Conservation (phyloP, 306 rosid species). For the Castanea sativa region DNA sequence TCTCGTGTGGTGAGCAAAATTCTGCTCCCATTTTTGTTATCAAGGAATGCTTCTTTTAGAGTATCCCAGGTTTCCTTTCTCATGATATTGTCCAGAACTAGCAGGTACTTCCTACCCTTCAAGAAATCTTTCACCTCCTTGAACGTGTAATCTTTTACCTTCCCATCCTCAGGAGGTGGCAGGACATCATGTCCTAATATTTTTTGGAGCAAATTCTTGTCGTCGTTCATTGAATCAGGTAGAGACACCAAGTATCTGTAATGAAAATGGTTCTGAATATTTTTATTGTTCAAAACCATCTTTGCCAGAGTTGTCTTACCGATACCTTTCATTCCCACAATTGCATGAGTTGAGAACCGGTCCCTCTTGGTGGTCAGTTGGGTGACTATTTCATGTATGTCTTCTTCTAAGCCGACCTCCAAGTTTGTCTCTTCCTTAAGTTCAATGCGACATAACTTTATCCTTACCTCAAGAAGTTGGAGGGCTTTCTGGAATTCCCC, state of each 20-base stretch:
- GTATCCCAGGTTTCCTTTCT: too few relatives aligned
- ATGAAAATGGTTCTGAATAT: background rate
- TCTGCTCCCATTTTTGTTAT: too few relatives aligned
- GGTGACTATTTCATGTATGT: constrained; percentile 3
- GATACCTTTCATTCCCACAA: constrained; percentile 17
- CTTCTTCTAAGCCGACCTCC: constrained; percentile 15
- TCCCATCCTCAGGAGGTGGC: too few relatives aligned
- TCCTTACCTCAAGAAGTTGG: background rate
- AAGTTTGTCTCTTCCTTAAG: constrained; percentile 2
- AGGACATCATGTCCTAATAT: too few relatives aligned
- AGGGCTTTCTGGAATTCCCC: too few relatives aligned
- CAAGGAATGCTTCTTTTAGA: too few relatives aligned
- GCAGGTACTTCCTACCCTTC: background rate
- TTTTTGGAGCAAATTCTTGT: too few relatives aligned
- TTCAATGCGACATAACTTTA: background rate
- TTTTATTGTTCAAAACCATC: background rate
- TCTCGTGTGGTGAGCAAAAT: background rate
- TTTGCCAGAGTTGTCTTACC: constrained; percentile 27
- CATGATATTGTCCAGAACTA: constrained; percentile 11
- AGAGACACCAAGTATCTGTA: background rate
- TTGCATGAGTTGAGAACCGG: background rate
- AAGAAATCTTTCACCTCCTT: too few relatives aligned
- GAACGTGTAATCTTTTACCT: too few relatives aligned
- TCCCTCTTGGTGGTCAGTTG: background rate
- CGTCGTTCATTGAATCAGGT: background rate